Conservation (phyloP, 1,284 basidiomycete species). For the Anthracocystis panici-leucophaei region DNA sequence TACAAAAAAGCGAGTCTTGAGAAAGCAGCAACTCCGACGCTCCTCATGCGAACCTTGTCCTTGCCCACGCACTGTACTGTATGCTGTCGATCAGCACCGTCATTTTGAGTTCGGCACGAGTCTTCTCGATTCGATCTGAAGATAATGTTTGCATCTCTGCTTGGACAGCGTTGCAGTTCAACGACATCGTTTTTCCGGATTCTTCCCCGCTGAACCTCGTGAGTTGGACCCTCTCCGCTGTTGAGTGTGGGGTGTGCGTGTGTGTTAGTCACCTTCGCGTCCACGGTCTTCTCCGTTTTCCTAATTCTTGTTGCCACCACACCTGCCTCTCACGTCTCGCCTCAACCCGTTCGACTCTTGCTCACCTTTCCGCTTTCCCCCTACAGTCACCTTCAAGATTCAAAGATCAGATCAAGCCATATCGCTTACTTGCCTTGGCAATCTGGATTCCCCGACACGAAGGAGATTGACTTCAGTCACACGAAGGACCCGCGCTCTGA, state of each 20-base stretch:
- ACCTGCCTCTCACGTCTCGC: too few species aligned
- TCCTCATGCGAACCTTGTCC: too few species aligned
- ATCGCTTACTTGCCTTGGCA: neutral
- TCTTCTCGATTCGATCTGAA: too few species aligned
- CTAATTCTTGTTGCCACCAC: conserved; percentile 1
- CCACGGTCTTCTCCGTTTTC: conserved; percentile 18
- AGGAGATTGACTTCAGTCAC: neutral
- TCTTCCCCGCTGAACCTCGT: conserved; percentile 5
- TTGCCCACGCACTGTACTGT: too few species aligned
- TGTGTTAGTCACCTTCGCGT: too few species aligned
- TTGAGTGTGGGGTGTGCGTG: too few species aligned
- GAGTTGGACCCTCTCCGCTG: too few species aligned
- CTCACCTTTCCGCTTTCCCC: neutral
- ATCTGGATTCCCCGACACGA: neutral
- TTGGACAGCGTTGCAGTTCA: too few species aligned
- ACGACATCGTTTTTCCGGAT: neutral
- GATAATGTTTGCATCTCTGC: too few species aligned
- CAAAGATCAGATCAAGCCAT: neutral
- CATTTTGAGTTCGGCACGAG: too few species aligned
- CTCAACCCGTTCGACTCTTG: neutral
- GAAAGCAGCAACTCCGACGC: too few species aligned
- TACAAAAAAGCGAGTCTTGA: neutral
- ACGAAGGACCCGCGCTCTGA: neutral
- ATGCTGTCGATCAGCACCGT: too few species aligned
- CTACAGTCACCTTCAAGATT: conserved; percentile 1